Evolutionary conservation across 2,329 filamentous ascomycete genomes (phyloP), one percentile per base, ranked within the genome.

Genomic region (Botrytis tulipae): DNA sequence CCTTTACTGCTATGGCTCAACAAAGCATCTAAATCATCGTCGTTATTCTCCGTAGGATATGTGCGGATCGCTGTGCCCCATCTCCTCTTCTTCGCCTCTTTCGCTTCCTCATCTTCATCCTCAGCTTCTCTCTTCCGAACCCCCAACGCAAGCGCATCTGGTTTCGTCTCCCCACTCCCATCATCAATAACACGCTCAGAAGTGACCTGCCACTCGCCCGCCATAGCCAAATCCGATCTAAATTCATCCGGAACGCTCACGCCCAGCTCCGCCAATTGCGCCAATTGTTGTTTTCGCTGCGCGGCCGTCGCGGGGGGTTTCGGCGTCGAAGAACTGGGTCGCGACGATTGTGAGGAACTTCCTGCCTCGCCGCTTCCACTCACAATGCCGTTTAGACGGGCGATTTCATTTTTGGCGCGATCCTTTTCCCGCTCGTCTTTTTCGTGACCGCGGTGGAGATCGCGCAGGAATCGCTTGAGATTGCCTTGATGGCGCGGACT

Each of bases 391-490:
- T 96, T 96, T 65, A 99, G 85, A 32, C 96, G 87, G 72, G 94
- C 93, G 62, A 98, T 89, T 81, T 99, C 96, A 76, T 90, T 89
- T 80, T 92, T 93, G 2, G 94, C 95, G 51, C 90, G 87, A 73
- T 97, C 92, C 81, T 93, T 92, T 9, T 98, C 93, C 71, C 92
- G 90, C 80, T 93, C 90, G 76, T 95, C 90, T 72, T 90, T 89
- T 79, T 97, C 94, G 82, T 97, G 92, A 73, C 88, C 89, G 78
- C 93, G 92, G 84, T 98, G 95, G 12, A 99, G 87, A 75, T 97
- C 92, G 77, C 95, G 92, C 14, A 99, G 87, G 78, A 95, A 96
- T 71, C 95, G 93, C 84, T 97, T 97, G 75, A 98, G 89, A 76
- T 89, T 91, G 80, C 90, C 89, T 84, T 97, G 94, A 82, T 98